Evolutionary conservation across 2,329 filamentous ascomycete genomes (phyloP).

Genomic region (Gyromitra esculenta): DNA sequence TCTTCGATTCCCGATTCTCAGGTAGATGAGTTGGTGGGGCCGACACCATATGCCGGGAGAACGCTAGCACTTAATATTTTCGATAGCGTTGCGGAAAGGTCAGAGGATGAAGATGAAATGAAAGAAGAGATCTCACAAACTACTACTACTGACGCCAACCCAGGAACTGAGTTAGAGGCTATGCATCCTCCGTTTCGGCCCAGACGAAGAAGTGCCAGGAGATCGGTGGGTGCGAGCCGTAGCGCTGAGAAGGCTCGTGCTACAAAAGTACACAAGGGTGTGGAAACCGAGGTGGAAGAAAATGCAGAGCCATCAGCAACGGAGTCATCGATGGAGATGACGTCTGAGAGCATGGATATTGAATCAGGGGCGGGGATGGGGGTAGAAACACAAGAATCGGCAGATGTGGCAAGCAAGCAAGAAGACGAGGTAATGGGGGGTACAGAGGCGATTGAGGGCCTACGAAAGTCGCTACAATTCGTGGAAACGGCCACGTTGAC

Average conservation of each 20-base stretch:
- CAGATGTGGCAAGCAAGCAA: background rate
- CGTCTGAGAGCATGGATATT: constrained; percentile 20
- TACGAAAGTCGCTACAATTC: constrained; percentile 27
- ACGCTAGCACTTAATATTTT: constrained; percentile 16
- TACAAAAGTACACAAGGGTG: background rate
- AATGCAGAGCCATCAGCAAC: background rate
- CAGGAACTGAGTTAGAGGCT: background rate
- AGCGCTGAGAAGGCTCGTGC: background rate
- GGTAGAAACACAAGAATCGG: constrained; percentile 2
- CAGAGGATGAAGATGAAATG: background rate
- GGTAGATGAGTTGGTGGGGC: constrained; percentile 45
- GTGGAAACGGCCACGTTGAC: constrained; percentile 25
- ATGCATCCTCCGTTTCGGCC: constrained; percentile 1
- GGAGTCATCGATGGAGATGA: background rate
- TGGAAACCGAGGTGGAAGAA: background rate
- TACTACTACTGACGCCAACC: background rate
- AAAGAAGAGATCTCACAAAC: background rate
- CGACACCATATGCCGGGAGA: constrained; percentile 46
- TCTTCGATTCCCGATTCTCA: constrained; percentile 41
- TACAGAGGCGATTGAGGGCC: constrained; percentile 12
- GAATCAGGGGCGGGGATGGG: background rate
- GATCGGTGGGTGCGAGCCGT: background rate
- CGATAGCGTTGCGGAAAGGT: background rate
- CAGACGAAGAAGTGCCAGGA: constrained; percentile 17
- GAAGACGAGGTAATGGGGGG: constrained; percentile 1